Conservation (phyloP, 2,329 filamentous ascomycete genomes). For the Penicillium sp. region DNA sequence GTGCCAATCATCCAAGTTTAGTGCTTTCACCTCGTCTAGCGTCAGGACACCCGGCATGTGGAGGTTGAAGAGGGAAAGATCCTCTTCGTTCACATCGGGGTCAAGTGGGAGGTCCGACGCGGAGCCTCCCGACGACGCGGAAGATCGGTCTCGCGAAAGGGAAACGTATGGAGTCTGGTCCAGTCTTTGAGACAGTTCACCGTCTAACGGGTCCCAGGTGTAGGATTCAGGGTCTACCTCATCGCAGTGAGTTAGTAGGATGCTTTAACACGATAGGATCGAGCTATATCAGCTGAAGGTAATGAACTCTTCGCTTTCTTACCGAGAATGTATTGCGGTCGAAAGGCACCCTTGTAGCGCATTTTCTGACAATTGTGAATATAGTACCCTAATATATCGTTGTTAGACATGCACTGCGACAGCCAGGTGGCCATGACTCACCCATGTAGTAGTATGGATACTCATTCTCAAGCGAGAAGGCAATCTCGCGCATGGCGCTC, state of each 20-base stretch:
- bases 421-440: conserved; percentile 21
- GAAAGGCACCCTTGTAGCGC: conserved; percentile 50
- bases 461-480: conserved; percentile 52
- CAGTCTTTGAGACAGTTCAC: conserved; percentile 42
- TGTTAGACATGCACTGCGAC: neutral
- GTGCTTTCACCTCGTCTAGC: conserved; percentile 39
- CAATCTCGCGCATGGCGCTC: conserved; percentile 59
- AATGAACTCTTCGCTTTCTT: conserved; percentile 11
- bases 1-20: conserved; percentile 47
- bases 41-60: conserved; percentile 49
- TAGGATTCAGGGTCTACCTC: conserved; percentile 46
- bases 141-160: conserved; percentile 38
- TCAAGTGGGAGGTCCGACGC: conserved; percentile 10
- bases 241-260: neutral
- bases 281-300: neutral
- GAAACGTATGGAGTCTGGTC: conserved; percentile 47
- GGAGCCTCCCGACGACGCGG: conserved; percentile 9
- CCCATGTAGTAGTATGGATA: conserved; percentile 66
- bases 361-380: conserved; percentile 57
- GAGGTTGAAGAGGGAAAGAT: conserved; percentile 46
- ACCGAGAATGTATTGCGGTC: conserved; percentile 51
- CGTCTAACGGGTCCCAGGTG: conserved; percentile 46
- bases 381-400: conserved; percentile 56
- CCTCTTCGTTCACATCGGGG: conserved; percentile 36
- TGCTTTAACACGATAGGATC: neutral